Conservation (phyloP, 2,329 filamentous ascomycete species). For the Cytospora chrysosperma region DNA sequence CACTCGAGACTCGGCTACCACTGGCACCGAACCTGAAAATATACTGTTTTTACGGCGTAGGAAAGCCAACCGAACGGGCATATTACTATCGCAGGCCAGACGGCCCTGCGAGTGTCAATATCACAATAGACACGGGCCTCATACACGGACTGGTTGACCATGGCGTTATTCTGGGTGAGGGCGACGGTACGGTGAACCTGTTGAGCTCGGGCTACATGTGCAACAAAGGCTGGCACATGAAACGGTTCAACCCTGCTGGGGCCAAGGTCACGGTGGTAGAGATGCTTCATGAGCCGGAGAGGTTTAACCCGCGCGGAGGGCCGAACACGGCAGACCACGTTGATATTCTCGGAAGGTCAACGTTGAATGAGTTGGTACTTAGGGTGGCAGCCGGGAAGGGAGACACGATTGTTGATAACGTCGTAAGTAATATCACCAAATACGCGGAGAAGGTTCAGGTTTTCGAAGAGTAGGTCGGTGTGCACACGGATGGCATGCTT, state of each 20-base stretch:
- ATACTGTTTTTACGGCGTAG: constrained; percentile 95
- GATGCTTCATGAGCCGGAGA: constrained; percentile 94
- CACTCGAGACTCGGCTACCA: constrained; percentile 78
- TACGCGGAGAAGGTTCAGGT: constrained; percentile 85
- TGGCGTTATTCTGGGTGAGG: constrained; percentile 93
- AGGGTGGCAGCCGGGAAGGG: constrained; percentile 83
- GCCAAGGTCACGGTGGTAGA: constrained; percentile 82
- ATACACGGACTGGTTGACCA: constrained; percentile 68
- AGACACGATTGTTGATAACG: constrained; percentile 71
- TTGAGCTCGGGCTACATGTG: constrained; percentile 96
- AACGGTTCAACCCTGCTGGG: constrained; percentile 86
- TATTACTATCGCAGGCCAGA: constrained; percentile 84
- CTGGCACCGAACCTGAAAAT: constrained; percentile 88
- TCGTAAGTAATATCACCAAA: constrained; percentile 77
- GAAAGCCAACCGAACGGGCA: constrained; percentile 86
- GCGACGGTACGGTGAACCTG: constrained; percentile 94
- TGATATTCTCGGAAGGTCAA: constrained; percentile 87
- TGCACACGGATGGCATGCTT: not conserved
- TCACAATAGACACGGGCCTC: constrained; percentile 68
- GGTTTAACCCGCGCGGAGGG: constrained; percentile 78
- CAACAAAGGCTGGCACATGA: constrained; percentile 88
- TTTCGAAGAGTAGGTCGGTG: constrained; percentile 57
- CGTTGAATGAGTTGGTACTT: constrained; percentile 86
- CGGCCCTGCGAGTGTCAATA: constrained; percentile 66
- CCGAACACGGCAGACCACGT: constrained; percentile 84